Conservation (phyloP, 169 alveolate genomes). For the Plasmodium cynomolgi region DNA sequence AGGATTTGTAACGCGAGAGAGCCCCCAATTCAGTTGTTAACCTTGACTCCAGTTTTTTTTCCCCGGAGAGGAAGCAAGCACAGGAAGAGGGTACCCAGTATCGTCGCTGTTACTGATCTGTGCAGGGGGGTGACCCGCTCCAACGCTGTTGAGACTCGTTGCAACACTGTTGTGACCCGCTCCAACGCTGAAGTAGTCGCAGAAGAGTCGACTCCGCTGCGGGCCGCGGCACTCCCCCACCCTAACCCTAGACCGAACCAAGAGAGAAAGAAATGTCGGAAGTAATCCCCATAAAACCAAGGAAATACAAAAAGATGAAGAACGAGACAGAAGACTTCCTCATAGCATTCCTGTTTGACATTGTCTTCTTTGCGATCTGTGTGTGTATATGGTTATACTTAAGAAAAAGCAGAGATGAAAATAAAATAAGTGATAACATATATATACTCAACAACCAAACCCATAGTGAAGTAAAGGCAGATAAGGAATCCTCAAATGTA, state of each 20-base stretch:
- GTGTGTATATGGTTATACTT: constrained; percentile 67
- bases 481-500: neutral
- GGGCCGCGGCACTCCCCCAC: neutral
- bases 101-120: neutral
- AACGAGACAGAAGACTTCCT: constrained; percentile 51
- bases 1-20: neutral
- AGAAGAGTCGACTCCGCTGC: neutral
- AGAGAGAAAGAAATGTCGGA: neutral
- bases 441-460: constrained; percentile 26
- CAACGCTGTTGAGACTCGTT: neutral
- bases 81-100: neutral
- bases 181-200: neutral
- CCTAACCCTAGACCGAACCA: neutral
- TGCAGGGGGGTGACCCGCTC: neutral
- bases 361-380: constrained; percentile 57
- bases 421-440: constrained; percentile 53
- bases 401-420: constrained; percentile 50
- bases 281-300: neutral
- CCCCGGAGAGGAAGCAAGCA: neutral
- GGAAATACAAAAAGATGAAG: constrained; percentile 29
- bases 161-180: neutral
- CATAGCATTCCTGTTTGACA: constrained; percentile 51
- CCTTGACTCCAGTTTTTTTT: neutral
- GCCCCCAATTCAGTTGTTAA: neutral
- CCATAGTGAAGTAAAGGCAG: constrained; percentile 31